Percentiles rank a stretch among this genome's conserved stretches.
phyloP scores from a whole-genome alignment of 805 yeast genomes.

The Candida maesae region DNA sequence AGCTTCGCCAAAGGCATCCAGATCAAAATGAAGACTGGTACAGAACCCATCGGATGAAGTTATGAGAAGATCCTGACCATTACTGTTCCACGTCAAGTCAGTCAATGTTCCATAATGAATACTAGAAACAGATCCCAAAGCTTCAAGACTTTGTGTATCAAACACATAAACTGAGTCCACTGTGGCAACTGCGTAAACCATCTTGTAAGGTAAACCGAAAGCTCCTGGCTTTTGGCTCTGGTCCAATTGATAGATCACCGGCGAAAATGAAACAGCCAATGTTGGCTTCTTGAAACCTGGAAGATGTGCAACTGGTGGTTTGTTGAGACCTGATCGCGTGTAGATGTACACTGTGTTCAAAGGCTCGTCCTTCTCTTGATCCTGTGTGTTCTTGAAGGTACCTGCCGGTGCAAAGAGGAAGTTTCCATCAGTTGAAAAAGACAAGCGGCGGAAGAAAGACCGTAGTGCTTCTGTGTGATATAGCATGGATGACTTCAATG shows the following conservation, averaged over 20 bases:
- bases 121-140: conserved; percentile 72
- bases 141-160: conserved; percentile 67
- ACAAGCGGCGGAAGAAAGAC: conserved; percentile 82
- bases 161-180: conserved; percentile 79
- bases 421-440: conserved; percentile 89
- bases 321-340: conserved; percentile 62
- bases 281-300: conserved; percentile 85
- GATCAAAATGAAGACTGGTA: conserved; percentile 55
- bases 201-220: conserved; percentile 65
- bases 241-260: conserved; percentile 48
- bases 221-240: conserved; percentile 23
- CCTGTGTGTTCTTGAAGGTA: conserved; percentile 36
- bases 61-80: conserved; percentile 66
- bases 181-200: conserved; percentile 91
- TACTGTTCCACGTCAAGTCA: conserved; percentile 79
- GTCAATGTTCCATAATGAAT: conserved; percentile 88
- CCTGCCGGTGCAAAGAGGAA: conserved; percentile 79
- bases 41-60: conserved; percentile 94
- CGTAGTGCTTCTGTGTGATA: conserved; percentile 86
- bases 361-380: conserved; percentile 34
- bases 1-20: conserved; percentile 53
- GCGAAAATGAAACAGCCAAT: conserved; percentile 75
- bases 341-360: conserved; percentile 77
- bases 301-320: conserved; percentile 71
- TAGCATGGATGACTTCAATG: conserved; percentile 39